phyloP scores from a whole-genome alignment of 1,139 yeast species.

The Eremothecium coryli region DNA sequence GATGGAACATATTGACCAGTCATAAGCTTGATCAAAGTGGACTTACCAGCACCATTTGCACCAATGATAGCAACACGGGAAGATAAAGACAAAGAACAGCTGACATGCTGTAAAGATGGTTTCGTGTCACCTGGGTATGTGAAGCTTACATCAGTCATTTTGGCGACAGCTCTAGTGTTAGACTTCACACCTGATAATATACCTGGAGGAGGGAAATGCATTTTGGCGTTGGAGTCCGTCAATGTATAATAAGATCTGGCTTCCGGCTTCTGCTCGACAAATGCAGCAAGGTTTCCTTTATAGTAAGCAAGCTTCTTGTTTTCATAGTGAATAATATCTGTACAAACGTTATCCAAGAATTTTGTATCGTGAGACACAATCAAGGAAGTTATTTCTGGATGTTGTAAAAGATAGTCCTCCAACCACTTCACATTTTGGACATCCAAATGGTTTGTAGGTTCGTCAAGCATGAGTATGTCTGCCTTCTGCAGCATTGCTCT shows the following conservation, averaged over 20 bases:
- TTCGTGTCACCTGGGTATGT: slow-evolving; percentile 81
- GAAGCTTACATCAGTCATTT: slow-evolving; percentile 78
- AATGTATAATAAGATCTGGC: slow-evolving; percentile 95
- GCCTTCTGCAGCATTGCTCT: slow-evolving; percentile 98
- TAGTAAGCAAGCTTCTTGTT: slow-evolving; percentile 89
- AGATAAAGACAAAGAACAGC: slow-evolving; percentile 81
- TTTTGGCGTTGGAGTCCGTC: slow-evolving; percentile 84
- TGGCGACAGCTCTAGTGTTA: slow-evolving; percentile 88
- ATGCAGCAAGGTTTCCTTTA: slow-evolving; percentile 90
- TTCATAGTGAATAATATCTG: slow-evolving; percentile 94
- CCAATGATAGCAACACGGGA: slow-evolving; percentile 96
- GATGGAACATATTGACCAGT: slow-evolving; percentile 88
- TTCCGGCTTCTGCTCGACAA: slow-evolving; percentile 88
- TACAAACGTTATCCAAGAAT: slow-evolving; percentile 89
- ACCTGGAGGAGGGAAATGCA: slow-evolving; percentile 99
- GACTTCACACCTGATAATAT: slow-evolving; percentile 93
- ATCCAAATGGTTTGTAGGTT: slow-evolving; percentile 98
- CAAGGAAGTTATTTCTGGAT: slow-evolving; percentile 82
- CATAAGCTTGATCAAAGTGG: slow-evolving; percentile 83
- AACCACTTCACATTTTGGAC: slow-evolving; percentile 91
- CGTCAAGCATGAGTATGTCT: slow-evolving; percentile 86
- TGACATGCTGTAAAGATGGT: slow-evolving; percentile 71
- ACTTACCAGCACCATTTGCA: slow-evolving; percentile 98
- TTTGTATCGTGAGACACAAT: slow-evolving; percentile 98
- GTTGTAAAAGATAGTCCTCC: slow-evolving; percentile 70